phyloP scores from a whole-genome alignment of 139 green algal species.

The Dunaliella sp. region DNA sequence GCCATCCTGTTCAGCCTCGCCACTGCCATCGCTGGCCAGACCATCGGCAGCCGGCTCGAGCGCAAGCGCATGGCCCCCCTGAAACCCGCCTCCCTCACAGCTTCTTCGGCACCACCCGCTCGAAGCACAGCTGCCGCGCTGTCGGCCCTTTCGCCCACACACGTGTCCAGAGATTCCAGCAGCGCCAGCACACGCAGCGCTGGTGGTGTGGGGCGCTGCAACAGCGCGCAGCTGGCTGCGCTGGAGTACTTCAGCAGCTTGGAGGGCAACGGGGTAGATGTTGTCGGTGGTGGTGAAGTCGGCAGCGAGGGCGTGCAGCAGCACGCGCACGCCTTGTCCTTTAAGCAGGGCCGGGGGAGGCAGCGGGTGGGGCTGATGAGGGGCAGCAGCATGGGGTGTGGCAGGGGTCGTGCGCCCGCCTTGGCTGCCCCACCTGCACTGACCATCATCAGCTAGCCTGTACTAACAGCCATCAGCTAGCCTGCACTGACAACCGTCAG shows the following conservation, averaged over 20 bases:
- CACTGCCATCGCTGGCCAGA: conserved; percentile 57
- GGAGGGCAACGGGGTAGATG: neutral
- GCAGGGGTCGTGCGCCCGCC: neutral
- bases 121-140: neutral
- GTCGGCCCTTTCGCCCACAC: too few relatives aligned
- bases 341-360: too few relatives aligned
- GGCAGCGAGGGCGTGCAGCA: neutral
- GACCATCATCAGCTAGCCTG: neutral
- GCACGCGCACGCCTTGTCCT: neutral
- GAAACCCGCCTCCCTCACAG: neutral
- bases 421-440: neutral
- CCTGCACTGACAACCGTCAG: too few relatives aligned
- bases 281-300: neutral
- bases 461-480: too few relatives aligned
- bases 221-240: neutral
- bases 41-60: conserved; percentile 36
- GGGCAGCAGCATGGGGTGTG: neutral
- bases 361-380: neutral
- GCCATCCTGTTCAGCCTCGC: conserved; percentile 66
- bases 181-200: neutral
- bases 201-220: neutral
- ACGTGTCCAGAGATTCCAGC: too few relatives aligned
- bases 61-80: conserved; percentile 23
- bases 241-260: neutral
- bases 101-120: neutral